A percentile compares a stretch with the other conserved stretches of the same genome.
Conservation (phyloP, 495 filamentous ascomycete genomes). For the Elaphomyces granulatus region DNA sequence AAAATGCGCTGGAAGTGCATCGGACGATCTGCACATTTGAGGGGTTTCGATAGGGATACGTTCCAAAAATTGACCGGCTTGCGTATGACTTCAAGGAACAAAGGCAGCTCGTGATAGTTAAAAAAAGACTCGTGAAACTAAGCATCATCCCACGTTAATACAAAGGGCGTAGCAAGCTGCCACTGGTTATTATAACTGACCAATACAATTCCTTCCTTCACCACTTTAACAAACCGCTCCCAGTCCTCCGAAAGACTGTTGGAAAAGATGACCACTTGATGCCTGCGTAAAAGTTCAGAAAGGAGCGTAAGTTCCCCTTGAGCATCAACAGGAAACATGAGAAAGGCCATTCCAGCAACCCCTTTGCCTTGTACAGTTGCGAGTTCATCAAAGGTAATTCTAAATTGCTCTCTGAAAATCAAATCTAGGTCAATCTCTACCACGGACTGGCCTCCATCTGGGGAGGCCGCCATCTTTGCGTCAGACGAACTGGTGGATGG, state of each 20-base stretch:
- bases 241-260: conserved; percentile 20
- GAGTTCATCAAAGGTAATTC: conserved; percentile 13
- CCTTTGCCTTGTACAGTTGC: conserved; percentile 6
- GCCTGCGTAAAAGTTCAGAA: conserved; percentile 15
- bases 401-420: conserved; percentile 6
- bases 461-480: not conserved
- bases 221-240: conserved; percentile 25
- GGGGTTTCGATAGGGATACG: conserved; percentile 16
- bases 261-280: conserved; percentile 19
- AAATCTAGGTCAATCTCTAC: conserved; percentile 3
- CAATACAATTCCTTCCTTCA: conserved; percentile 23
- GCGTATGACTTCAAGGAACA: conserved; percentile 9
- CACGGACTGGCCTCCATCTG: not conserved
- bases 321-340: conserved; percentile 20
- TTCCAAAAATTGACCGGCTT: conserved; percentile 24
- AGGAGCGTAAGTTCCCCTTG: conserved; percentile 16
- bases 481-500: too few relatives aligned
- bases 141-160: not conserved
- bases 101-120: conserved; percentile 17
- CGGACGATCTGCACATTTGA: conserved; percentile 11
- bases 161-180: not conserved
- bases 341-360: too few relatives aligned
- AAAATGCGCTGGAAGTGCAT: conserved; percentile 37
- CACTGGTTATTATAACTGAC: conserved; percentile 15
- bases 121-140: conserved; percentile 29